Conservation (phyloP, 1,139 yeast species). For the Kodamaea suecica region DNA sequence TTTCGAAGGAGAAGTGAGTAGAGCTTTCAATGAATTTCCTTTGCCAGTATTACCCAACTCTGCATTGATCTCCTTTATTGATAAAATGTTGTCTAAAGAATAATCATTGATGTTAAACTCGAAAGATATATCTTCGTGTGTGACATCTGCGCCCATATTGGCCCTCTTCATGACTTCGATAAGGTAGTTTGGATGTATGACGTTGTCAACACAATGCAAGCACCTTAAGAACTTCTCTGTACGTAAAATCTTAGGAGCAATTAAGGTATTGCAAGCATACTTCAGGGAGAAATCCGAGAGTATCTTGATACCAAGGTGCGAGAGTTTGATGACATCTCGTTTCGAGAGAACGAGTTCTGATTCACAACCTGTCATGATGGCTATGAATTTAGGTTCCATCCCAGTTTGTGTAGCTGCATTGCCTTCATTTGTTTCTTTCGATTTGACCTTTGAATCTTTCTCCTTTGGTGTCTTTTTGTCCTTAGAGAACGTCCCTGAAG, state of each 20-base stretch:
- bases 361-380: slow-evolving; percentile 66
- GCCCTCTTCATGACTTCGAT: slow-evolving; percentile 36
- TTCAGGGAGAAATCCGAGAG: slow-evolving; percentile 30
- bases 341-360: slow-evolving; percentile 37
- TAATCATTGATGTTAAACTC: slow-evolving; percentile 32
- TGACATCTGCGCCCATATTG: slow-evolving; percentile 8
- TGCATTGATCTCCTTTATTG: slow-evolving; percentile 26
- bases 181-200: slow-evolving; percentile 49
- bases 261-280: slow-evolving; percentile 40
- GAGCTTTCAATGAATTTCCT: slow-evolving; percentile 19
- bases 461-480: background rate
- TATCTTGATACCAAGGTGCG: slow-evolving; percentile 40
- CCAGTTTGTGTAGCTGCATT: background rate
- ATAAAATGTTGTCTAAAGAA: slow-evolving; percentile 33
- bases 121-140: slow-evolving; percentile 20
- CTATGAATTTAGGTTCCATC: slow-evolving; percentile 32
- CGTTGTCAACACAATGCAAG: slow-evolving; percentile 32
- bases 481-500: too few relatives aligned
- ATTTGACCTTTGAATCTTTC: too few relatives aligned
- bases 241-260: slow-evolving; percentile 77
- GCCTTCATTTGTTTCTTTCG: background rate
- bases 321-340: slow-evolving; percentile 27
- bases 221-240: slow-evolving; percentile 77
- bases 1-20: slow-evolving; percentile 25
- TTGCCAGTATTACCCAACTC: slow-evolving; percentile 29